A percentile compares a stretch with the other conserved stretches of the same genome.
Evolutionary conservation across 306 rosid species (phyloP).

Genomic region (Sesbania bispinosa): DNA sequence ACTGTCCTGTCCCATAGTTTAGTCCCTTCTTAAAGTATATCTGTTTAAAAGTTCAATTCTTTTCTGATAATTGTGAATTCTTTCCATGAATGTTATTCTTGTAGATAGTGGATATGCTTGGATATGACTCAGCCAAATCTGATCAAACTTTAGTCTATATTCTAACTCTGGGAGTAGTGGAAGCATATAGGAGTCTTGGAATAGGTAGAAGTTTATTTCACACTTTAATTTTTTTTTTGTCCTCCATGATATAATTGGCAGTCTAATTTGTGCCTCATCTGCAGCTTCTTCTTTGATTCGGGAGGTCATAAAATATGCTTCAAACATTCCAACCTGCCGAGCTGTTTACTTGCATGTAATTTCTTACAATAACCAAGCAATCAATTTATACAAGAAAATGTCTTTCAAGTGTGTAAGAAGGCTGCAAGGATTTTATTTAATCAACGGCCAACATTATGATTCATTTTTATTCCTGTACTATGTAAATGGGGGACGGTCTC

Average conservation of each 20-base stretch:
- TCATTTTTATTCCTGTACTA: constrained; percentile 69
- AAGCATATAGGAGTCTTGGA: constrained; percentile 74
- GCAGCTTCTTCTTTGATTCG: constrained; percentile 82
- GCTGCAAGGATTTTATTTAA: constrained; percentile 76
- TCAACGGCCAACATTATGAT: constrained; percentile 79
- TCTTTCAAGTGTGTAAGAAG: constrained; percentile 74
- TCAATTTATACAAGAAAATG: constrained; percentile 83
- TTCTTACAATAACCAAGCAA: constrained; percentile 70
- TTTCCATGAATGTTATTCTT: constrained; percentile 24
- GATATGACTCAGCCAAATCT: constrained; percentile 54
- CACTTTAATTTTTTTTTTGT: neutral
- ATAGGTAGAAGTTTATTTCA: constrained; percentile 53
- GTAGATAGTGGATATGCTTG: constrained; percentile 77
- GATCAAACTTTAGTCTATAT: constrained; percentile 79
- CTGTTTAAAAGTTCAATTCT: neutral
- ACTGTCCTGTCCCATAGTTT: neutral
- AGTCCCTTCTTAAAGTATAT: neutral
- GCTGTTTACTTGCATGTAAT: constrained; percentile 90
- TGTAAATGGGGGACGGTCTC: constrained; percentile 79
- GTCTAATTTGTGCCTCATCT: constrained; percentile 28
- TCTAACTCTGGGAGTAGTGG: constrained; percentile 82
- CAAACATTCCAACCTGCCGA: constrained; percentile 65
- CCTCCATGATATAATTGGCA: neutral
- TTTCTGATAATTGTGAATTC: neutral
- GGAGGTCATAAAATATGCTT: constrained; percentile 81